A percentile compares a stretch with the other conserved stretches of the same genome.
Evolutionary conservation across 2,329 filamentous ascomycete genomes (phyloP).

Genomic region (Calonectria hawksworthii): DNA sequence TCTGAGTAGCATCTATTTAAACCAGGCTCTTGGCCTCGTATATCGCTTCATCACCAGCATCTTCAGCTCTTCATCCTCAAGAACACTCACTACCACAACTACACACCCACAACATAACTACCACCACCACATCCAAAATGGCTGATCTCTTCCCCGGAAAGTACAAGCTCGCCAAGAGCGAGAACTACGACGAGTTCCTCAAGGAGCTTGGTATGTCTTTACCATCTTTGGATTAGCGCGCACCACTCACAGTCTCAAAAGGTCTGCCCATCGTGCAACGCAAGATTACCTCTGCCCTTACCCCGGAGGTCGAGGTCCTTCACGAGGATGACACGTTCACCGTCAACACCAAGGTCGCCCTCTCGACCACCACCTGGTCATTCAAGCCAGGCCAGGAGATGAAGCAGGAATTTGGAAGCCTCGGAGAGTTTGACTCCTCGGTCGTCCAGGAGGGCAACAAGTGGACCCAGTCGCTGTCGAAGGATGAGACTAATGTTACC

Average conservation of each 20-base stretch:
- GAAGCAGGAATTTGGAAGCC: neutral
- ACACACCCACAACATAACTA: neutral
- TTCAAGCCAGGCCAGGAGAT: neutral
- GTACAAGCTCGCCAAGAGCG: conserved; percentile 10
- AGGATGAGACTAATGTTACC: neutral
- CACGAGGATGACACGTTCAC: neutral
- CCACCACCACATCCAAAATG: neutral
- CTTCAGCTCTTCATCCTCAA: neutral
- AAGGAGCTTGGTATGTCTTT: neutral
- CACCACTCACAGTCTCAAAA: neutral
- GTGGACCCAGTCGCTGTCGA: neutral
- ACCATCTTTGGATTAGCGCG: neutral
- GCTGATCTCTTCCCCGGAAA: neutral
- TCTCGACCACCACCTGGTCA: conserved; percentile 2
- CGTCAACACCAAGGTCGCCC: neutral
- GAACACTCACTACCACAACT: neutral
- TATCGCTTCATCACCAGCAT: neutral
- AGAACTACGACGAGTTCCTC: conserved; percentile 8
- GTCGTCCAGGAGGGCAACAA: neutral
- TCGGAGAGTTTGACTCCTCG: neutral
- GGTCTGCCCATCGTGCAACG: neutral
- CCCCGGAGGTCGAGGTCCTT: conserved; percentile 1
- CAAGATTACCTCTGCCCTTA: neutral
- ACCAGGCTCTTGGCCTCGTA: neutral
- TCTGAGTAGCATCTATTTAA: neutral